Evolutionary conservation across 2,329 filamentous ascomycete species (phyloP).

Genomic region (Coniella vitis): DNA sequence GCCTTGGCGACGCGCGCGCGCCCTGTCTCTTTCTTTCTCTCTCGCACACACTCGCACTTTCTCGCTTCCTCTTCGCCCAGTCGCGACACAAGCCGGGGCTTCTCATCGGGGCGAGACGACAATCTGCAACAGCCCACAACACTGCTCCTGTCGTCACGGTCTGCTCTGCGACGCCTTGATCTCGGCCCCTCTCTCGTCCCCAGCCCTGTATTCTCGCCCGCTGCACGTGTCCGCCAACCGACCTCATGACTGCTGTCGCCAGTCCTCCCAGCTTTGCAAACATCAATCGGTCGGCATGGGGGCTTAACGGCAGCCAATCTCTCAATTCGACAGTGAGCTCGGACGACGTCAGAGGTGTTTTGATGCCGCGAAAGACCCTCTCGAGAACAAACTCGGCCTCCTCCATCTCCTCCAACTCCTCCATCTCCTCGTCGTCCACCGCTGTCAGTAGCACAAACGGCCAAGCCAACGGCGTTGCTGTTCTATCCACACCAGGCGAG

Average conservation of each 20-base stretch:
- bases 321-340: slow-evolving; percentile 61
- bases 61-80: slow-evolving; percentile 5
- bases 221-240: slow-evolving; percentile 18
- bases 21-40: too few species aligned
- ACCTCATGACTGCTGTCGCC: slow-evolving; percentile 62
- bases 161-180: slow-evolving; percentile 18
- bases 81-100: slow-evolving; percentile 21
- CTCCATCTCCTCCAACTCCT: slow-evolving; percentile 64
- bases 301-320: slow-evolving; percentile 47
- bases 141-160: slow-evolving; percentile 1
- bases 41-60: too few species aligned
- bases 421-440: slow-evolving; percentile 55
- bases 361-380: slow-evolving; percentile 79
- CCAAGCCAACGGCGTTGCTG: slow-evolving; percentile 52
- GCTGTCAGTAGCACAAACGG: slow-evolving; percentile 55
- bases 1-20: slow-evolving; percentile 1
- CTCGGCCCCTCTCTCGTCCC: slow-evolving; percentile 15
- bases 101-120: slow-evolving; percentile 16
- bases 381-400: slow-evolving; percentile 89
- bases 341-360: slow-evolving; percentile 82
- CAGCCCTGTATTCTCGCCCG: slow-evolving; percentile 9
- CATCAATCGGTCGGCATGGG: slow-evolving; percentile 60
- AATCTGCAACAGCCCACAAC: slow-evolving; percentile 8
- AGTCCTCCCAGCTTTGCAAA: slow-evolving; percentile 57
- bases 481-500: slow-evolving; percentile 40